Conservation (phyloP, 2,329 filamentous ascomycete species). For the Hawksworthiomyces lignivorus region DNA sequence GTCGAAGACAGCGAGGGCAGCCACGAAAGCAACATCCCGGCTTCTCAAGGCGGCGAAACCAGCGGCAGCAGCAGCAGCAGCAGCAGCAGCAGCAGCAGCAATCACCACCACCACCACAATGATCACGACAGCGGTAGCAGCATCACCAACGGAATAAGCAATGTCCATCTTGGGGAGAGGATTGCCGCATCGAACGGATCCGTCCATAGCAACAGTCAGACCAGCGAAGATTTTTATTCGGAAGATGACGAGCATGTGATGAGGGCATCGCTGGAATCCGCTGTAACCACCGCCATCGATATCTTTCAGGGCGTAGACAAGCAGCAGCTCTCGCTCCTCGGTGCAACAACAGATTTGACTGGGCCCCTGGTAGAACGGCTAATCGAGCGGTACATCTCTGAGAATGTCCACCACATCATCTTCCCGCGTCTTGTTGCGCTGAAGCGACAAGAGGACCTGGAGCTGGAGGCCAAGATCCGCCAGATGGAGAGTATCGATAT, state of each 20-base stretch:
- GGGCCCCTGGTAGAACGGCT: conserved; percentile 86
- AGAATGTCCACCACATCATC: conserved; percentile 84
- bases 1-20: neutral
- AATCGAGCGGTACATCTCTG: conserved; percentile 89
- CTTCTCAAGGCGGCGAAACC: neutral
- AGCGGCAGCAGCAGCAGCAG: neutral
- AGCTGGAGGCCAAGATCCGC: conserved; percentile 80
- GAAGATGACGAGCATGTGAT: conserved; percentile 91
- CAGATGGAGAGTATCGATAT: conserved; percentile 94
- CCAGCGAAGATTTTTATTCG: conserved; percentile 59
- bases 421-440: conserved; percentile 76
- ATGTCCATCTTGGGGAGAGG: neutral
- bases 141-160: neutral
- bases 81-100: neutral
- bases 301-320: conserved; percentile 94
- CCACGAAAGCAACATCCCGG: neutral
- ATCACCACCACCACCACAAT: too few relatives aligned
- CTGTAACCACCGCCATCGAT: conserved; percentile 88
- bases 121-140: too few relatives aligned
- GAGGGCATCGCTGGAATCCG: conserved; percentile 80
- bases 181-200: conserved; percentile 3
- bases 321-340: conserved; percentile 83
- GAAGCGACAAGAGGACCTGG: conserved; percentile 72
- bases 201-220: conserved; percentile 15
- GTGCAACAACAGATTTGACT: conserved; percentile 87